Evolutionary conservation across 2,329 filamentous ascomycete species (phyloP), one percentile per base, ranked within the genome.

Genomic region (Pseudocercospora crystallina): DNA sequence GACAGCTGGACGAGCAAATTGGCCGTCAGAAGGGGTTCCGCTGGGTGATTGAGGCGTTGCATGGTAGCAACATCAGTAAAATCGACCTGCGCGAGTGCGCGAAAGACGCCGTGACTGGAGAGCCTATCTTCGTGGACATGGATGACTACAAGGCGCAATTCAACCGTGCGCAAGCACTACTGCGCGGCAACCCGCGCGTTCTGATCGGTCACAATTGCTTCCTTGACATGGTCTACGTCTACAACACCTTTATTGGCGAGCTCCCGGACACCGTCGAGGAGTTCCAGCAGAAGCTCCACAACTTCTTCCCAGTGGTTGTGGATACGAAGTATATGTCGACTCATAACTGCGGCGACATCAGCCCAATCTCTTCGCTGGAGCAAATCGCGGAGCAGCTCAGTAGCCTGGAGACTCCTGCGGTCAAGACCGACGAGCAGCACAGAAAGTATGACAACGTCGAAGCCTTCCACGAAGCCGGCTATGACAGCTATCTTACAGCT

Each of bases 171-270:
- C 69, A 74, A 45, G 59, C 66, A 5, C 65, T 69, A 5, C 61
- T 85, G 10, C 72, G 71, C 37, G 63, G 67, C 14, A 75, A 72
- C 14, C 72, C 75, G 11, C 74, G 76, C 2, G 71, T 82, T 0
- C 60, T 87, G 0, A 74, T 87, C 2, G 83, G 83, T 0, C 83
- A 87, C 68, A 87, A 87, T 59, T 73, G 82, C 51, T 81, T 87
- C 56, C 77, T 79, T 1, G 83, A 87, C 58, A 71, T 87, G 2
- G 76, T 81, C 32, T 86, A 86, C 60, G 67, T 87, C 32, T 83
- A 85, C 64, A 68, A 73, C n/a, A 78, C 76, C 1, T 87, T 87
- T 64, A 72, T 86, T 43, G 81, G 80, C 1, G 56, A 69, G 1
- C 69, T 87, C 2, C 84, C 84, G 0, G 67, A 71, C 2, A 78